Evolutionary conservation across 108 stramenopile species (phyloP).

Genomic region (Skeletonema costatum): DNA sequence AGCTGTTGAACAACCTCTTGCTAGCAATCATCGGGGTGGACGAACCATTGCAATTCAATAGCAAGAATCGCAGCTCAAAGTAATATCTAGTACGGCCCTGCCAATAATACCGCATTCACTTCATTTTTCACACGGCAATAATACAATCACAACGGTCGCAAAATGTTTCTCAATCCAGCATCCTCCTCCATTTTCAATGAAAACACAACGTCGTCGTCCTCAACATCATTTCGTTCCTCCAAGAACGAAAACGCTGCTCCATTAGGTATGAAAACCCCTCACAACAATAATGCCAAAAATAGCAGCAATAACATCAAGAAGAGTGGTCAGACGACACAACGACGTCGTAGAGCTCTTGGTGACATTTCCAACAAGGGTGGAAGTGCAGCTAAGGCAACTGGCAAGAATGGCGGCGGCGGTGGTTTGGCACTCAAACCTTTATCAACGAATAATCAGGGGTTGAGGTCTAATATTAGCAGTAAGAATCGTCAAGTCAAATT

Average conservation of each 20-base stretch:
- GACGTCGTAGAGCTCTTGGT: slow-evolving; percentile 46
- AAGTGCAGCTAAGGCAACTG: background rate
- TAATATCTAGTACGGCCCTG: background rate
- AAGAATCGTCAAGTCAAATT: slow-evolving; percentile 16
- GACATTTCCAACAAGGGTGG: slow-evolving; percentile 40
- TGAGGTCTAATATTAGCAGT: slow-evolving; percentile 2
- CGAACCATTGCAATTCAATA: background rate
- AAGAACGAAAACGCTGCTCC: slow-evolving; percentile 31
- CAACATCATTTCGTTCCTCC: slow-evolving; percentile 1
- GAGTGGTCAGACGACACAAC: slow-evolving; percentile 8
- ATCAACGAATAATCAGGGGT: background rate
- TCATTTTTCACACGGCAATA: background rate
- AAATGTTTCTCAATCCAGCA: slow-evolving; percentile 40
- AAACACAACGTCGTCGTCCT: background rate
- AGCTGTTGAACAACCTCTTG: no score
- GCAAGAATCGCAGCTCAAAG: background rate
- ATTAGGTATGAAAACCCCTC: slow-evolving; percentile 21
- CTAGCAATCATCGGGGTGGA: no score
- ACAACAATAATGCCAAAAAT: slow-evolving; percentile 19
- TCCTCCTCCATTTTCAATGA: slow-evolving; percentile 8
- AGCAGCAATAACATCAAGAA: slow-evolving; percentile 9
- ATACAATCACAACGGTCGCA: background rate
- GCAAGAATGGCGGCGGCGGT: background rate
- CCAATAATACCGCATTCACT: background rate
- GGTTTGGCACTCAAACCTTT: slow-evolving; percentile 14